These are phyloP conservation scores for Cadophora gregata DNA, from an alignment of 2,329 filamentous ascomycete genomes.

Conservation along the genomic window DNA sequence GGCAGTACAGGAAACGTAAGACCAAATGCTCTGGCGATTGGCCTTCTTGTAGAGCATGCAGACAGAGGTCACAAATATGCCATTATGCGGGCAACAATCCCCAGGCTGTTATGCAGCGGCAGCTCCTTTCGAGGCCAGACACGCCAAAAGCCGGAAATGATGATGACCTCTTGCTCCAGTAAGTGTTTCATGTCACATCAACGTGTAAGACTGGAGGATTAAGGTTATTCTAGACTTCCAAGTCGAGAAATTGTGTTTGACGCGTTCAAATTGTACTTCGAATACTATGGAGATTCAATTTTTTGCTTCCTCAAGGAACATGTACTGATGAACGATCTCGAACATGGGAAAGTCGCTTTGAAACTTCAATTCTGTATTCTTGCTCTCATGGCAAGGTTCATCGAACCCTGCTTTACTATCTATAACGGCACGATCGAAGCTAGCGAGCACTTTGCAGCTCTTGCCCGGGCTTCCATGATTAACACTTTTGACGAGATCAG, in stretches of 20 bases:
- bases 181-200: background rate
- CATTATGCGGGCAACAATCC: conserved; percentile 16
- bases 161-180: background rate
- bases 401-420: conserved; percentile 9
- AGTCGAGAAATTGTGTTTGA: conserved; percentile 1
- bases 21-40: conserved; percentile 20
- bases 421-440: conserved; percentile 18
- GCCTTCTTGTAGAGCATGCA: conserved; percentile 19
- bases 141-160: background rate
- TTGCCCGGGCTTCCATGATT: conserved; percentile 10
- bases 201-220: background rate
- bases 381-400: conserved; percentile 18
- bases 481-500: conserved; percentile 10
- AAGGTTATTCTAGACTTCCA: background rate
- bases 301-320: conserved; percentile 13
- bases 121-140: conserved; percentile 1
- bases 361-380: conserved; percentile 14
- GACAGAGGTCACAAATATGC: conserved; percentile 4
- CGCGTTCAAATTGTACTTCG: conserved; percentile 7
- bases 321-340: conserved; percentile 8
- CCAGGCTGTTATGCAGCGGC: conserved; percentile 11
- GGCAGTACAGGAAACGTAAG: conserved; percentile 12
- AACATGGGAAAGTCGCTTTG: background rate
- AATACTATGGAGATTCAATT: conserved; percentile 16
- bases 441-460: conserved; percentile 18